Evolutionary conservation across 148 eudicot species (phyloP), one percentile per base, ranked within the genome.

Genomic region (Chenopodium quinoa): DNA sequence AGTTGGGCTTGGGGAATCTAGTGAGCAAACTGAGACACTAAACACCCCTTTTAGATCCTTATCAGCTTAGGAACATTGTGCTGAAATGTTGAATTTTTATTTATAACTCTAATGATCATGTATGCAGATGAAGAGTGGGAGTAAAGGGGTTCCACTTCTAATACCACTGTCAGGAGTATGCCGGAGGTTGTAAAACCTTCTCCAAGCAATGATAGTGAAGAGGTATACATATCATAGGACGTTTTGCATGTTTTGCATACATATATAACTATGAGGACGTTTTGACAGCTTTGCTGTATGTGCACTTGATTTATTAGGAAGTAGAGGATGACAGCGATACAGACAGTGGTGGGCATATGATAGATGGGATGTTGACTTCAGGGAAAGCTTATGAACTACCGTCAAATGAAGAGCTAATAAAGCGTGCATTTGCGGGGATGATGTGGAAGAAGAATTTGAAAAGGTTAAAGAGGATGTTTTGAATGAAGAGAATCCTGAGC

Each of bases 351-450:
- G 93, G 84, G 25, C 88, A 86, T 82, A 97, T 97, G 98, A 87
- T 97, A 71, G 99, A 97, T 83, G 99, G 99, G 63, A 88, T 93
- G 74, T 81, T 94, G 77, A 84, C 97, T 27, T 88, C 93, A 52
- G 97, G 90, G 47, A 77, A 94, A 77, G 82, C 84, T 56, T 97
- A 92, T 82, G 88, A 92, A 80, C 89, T 94, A 71, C 99, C 99
- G 23, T 86, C 97, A 68, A 96, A 97, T 82, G 96, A 88, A 81
- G 99, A 97, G 78, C 88, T 94, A 65, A 90, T 94, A 79, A 85
- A 82, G 27, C 92, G 91, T 67, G 97, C 99, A 78, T 97, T 97
- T 88, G 99, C 97, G 46, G 98, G 47, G 99, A 94, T 86, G 96
- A 97, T 73, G 99, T 97, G 86, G 98, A 90, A 87, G 93, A 87